Percentiles rank a stretch among this genome's conserved stretches.
Evolutionary conservation across 2,329 filamentous ascomycete genomes (phyloP).

Genomic region (Pyricularia sp.): DNA sequence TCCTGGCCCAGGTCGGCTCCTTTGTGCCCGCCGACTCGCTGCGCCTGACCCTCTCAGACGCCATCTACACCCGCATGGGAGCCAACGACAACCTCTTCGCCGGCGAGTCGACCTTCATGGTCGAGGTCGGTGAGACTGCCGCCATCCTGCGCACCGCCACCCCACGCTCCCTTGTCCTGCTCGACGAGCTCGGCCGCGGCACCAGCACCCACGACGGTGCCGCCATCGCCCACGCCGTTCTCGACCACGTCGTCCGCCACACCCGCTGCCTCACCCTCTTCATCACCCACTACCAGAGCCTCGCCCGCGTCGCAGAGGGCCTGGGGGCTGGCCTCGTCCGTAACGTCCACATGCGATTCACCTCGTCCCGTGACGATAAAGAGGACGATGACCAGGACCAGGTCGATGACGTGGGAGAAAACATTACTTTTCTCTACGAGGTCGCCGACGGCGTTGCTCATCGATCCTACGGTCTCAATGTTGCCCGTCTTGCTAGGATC

Average conservation of each 20-base stretch:
- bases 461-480: slow-evolving; percentile 87
- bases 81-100: slow-evolving; percentile 93
- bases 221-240: slow-evolving; percentile 84
- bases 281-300: slow-evolving; percentile 93
- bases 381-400: slow-evolving; percentile 7
- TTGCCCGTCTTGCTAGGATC: slow-evolving; percentile 73
- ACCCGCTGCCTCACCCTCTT: slow-evolving; percentile 74
- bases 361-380: slow-evolving; percentile 19
- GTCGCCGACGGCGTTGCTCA: slow-evolving; percentile 84
- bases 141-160: slow-evolving; percentile 85
- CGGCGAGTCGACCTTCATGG: slow-evolving; percentile 95
- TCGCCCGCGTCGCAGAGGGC: slow-evolving; percentile 56
- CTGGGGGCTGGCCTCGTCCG: slow-evolving; percentile 51
- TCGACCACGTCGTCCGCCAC: slow-evolving; percentile 69
- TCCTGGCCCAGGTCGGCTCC: slow-evolving; percentile 89
- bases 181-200: slow-evolving; percentile 88
- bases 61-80: slow-evolving; percentile 90
- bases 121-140: slow-evolving; percentile 85
- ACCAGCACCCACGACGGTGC: slow-evolving; percentile 94
- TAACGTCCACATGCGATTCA: slow-evolving; percentile 94
- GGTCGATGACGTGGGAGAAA: slow-evolving; percentile 44
- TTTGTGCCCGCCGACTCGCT: slow-evolving; percentile 76
- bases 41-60: slow-evolving; percentile 70
- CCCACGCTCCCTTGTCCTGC: slow-evolving; percentile 70
- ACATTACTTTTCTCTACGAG: slow-evolving; percentile 91